These are phyloP conservation scores for Metarhizium rileyi DNA, from an alignment of 2,329 filamentous ascomycete genomes.

Conservation along the genomic window DNA sequence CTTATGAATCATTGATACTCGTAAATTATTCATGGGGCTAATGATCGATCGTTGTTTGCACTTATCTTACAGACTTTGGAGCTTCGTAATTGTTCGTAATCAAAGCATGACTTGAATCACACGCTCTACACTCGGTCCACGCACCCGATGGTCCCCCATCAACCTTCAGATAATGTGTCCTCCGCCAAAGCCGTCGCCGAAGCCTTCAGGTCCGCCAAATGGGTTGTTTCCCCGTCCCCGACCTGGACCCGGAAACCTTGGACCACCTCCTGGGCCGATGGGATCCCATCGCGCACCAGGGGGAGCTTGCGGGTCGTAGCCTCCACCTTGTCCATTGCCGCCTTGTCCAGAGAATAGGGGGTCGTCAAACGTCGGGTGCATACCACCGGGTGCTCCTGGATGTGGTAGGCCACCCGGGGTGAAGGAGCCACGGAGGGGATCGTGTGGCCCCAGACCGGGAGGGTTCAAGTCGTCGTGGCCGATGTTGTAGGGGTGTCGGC, in stretches of 20 bases:
- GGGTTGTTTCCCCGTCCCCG: conserved; percentile 27
- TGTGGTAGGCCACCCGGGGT: conserved; percentile 49
- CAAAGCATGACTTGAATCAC: background rate
- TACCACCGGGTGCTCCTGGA: conserved; percentile 62
- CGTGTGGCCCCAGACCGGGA: conserved; percentile 72
- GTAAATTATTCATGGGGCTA: background rate
- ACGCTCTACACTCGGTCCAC: background rate
- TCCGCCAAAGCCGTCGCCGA: conserved; percentile 25
- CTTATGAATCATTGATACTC: background rate
- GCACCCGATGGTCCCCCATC: background rate
- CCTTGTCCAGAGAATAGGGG: conserved; percentile 62
- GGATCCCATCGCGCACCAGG: conserved; percentile 92
- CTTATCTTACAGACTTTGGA: background rate
- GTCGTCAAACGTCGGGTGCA: conserved; percentile 95
- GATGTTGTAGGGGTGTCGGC: conserved; percentile 54
- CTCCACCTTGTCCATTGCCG: conserved; percentile 25
- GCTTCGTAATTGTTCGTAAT: background rate
- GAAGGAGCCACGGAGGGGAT: conserved; percentile 64
- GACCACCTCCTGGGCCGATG: conserved; percentile 55
- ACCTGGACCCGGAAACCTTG: conserved; percentile 36
- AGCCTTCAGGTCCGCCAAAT: conserved; percentile 27
- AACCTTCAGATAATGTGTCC: conserved; percentile 21
- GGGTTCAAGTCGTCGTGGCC: conserved; percentile 86
- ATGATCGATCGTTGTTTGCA: background rate
- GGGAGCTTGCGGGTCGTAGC: conserved; percentile 59